Percentiles rank a stretch among this genome's conserved stretches.
Conservation (phyloP, 352 stramenopile genomes). For the Pythium guiyangense region DNA sequence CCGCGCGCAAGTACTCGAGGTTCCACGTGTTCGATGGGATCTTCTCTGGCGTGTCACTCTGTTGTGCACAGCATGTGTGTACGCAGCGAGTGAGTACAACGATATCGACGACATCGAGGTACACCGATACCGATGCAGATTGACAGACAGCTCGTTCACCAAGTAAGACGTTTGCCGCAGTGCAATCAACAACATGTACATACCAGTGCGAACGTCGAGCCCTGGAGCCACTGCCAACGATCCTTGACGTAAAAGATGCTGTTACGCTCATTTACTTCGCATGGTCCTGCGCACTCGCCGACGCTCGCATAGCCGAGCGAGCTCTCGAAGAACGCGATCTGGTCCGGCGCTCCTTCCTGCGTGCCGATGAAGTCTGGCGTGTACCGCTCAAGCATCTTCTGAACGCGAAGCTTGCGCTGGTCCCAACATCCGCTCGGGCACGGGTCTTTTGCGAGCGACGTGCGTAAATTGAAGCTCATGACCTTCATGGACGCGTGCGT, state of each 20-base stretch:
- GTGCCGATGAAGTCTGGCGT: constrained; percentile 60
- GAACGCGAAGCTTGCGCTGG: constrained; percentile 34
- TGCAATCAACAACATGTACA: background rate
- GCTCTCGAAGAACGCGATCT: constrained; percentile 45
- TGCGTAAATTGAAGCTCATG: constrained; percentile 76
- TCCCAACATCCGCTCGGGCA: constrained; percentile 65
- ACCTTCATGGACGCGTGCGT: constrained; percentile 26
- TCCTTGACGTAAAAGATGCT: constrained; percentile 59
- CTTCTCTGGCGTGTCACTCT: constrained; percentile 61
- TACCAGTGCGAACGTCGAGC: constrained; percentile 59
- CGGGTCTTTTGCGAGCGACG: constrained; percentile 51
- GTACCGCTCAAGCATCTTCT: constrained; percentile 38
- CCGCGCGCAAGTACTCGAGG: constrained; percentile 54
- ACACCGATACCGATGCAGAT: background rate
- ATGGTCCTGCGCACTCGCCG: constrained; percentile 57
- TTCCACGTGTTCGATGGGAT: constrained; percentile 61
- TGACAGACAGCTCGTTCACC: background rate
- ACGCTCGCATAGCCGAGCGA: constrained; percentile 35
- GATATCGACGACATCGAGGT: background rate
- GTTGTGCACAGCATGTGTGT: background rate
- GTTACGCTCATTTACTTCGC: constrained; percentile 55
- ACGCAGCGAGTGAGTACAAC: too few species aligned
- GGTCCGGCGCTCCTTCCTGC: constrained; percentile 52
- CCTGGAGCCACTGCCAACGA: constrained; percentile 35
- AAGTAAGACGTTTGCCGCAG: too few species aligned